Percentiles rank a stretch among this genome's conserved stretches.
Evolutionary conservation across 208 protist species (phyloP).

Genomic region (Trichomonas gallinae): DNA sequence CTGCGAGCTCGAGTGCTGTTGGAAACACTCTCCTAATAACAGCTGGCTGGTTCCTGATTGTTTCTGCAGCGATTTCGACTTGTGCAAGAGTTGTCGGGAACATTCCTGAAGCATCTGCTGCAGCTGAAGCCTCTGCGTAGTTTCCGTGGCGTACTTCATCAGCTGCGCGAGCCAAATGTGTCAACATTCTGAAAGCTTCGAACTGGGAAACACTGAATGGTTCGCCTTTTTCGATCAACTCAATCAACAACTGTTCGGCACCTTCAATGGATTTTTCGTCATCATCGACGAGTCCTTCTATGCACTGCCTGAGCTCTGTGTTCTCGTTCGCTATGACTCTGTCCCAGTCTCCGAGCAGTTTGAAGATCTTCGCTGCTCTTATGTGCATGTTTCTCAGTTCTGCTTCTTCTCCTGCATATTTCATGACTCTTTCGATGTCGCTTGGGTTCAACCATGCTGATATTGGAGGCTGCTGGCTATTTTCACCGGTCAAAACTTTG

Average conservation of each 20-base stretch:
- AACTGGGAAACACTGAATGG: not conserved
- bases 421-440: not conserved
- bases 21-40: not conserved
- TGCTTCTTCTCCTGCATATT: not conserved
- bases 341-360: not conserved
- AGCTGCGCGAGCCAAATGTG: not conserved
- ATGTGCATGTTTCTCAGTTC: not conserved
- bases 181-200: not conserved
- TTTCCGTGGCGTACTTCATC: not conserved
- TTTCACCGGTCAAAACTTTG: not conserved
- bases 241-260: not conserved
- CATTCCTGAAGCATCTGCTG: not conserved
- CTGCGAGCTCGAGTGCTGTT: not conserved
- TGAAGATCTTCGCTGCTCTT: not conserved
- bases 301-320: not conserved
- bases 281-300: not conserved
- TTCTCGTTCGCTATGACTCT: not conserved
- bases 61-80: not conserved
- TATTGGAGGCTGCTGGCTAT: not conserved
- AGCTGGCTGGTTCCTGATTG: not conserved
- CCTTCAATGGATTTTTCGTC: not conserved
- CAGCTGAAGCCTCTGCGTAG: not conserved
- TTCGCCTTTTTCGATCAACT: not conserved
- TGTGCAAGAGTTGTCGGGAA: not conserved
- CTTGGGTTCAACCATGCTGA: not conserved